These are phyloP conservation scores for Pistacia integerrima DNA, from an alignment of 345 rosid species.

Conservation along the genomic window DNA sequence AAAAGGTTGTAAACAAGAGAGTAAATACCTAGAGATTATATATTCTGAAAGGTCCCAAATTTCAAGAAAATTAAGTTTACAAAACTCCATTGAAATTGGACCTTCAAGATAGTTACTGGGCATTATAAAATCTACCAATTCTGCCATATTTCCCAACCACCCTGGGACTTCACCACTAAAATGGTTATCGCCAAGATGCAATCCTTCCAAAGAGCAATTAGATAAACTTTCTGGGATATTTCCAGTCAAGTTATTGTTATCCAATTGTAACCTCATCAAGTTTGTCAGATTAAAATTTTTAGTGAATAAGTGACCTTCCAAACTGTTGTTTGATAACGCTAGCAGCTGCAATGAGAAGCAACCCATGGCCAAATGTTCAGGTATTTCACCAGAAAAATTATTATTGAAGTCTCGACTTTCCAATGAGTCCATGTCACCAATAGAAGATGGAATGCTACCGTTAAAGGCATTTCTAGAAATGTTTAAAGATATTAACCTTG, in stretches of 20 bases:
- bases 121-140: too few species aligned
- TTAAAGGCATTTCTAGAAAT: constrained; percentile 19
- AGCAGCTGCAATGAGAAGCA: neutral
- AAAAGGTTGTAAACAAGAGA: too few species aligned
- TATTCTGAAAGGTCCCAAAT: too few species aligned
- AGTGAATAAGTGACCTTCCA: constrained; percentile 12
- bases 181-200: too few species aligned
- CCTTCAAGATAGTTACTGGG: too few species aligned
- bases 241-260: neutral
- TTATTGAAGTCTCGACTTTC: neutral
- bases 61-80: too few species aligned
- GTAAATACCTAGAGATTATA: too few species aligned
- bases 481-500: neutral
- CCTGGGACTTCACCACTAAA: too few species aligned
- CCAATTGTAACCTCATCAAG: neutral
- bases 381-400: neutral
- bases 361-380: neutral
- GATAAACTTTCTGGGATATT: too few species aligned
- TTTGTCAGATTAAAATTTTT: neutral
- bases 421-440: neutral
- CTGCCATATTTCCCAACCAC: too few species aligned
- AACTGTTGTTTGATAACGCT: constrained; percentile 17
- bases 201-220: too few species aligned
- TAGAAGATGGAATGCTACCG: neutral
- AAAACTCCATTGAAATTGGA: too few species aligned